phyloP scores from a whole-genome alignment of 257 asterid species.

The Fraxinus quadrangulata region DNA sequence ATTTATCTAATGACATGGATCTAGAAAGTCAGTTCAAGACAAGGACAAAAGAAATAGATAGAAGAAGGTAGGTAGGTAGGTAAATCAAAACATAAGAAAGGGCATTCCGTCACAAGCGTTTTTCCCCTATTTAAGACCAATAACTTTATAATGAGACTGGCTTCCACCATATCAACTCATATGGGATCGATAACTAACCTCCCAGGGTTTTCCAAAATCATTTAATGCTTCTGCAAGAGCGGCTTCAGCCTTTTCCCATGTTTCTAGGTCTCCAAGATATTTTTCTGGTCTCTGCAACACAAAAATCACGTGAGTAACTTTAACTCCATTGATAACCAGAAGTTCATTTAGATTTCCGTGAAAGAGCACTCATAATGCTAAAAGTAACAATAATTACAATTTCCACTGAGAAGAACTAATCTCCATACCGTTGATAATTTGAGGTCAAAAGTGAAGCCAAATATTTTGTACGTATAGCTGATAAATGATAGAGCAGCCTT shows the following conservation, averaged over 20 bases:
- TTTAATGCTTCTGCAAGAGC: slow-evolving; percentile 85
- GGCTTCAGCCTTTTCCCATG: slow-evolving; percentile 93
- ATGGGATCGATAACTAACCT: slow-evolving; percentile 50
- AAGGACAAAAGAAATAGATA: slow-evolving; percentile 17
- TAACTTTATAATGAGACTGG: background rate
- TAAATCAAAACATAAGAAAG: slow-evolving; percentile 10
- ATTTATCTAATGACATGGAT: slow-evolving; percentile 55
- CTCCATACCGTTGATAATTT: slow-evolving; percentile 88
- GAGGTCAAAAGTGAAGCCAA: slow-evolving; percentile 95
- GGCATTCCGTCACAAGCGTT: background rate
- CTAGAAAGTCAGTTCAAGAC: slow-evolving; percentile 27
- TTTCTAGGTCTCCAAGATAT: slow-evolving; percentile 72
- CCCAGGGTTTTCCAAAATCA: slow-evolving; percentile 96
- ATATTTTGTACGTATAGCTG: slow-evolving; percentile 61
- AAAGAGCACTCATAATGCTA: slow-evolving; percentile 14
- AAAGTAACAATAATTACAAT: slow-evolving; percentile 8
- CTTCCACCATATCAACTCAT: slow-evolving; percentile 8
- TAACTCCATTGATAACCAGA: slow-evolving; percentile 25
- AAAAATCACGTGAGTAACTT: slow-evolving; percentile 2
- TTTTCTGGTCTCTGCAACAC: slow-evolving; percentile 88
- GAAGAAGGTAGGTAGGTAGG: slow-evolving; percentile 18
- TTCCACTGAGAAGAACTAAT: slow-evolving; percentile 20
- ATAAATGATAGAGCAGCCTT: slow-evolving; percentile 84
- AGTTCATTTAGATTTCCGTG: background rate
- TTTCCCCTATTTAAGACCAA: background rate